Evolutionary conservation across 2,329 filamentous ascomycete genomes (phyloP).

Genomic region (Pseudocercospora musae): DNA sequence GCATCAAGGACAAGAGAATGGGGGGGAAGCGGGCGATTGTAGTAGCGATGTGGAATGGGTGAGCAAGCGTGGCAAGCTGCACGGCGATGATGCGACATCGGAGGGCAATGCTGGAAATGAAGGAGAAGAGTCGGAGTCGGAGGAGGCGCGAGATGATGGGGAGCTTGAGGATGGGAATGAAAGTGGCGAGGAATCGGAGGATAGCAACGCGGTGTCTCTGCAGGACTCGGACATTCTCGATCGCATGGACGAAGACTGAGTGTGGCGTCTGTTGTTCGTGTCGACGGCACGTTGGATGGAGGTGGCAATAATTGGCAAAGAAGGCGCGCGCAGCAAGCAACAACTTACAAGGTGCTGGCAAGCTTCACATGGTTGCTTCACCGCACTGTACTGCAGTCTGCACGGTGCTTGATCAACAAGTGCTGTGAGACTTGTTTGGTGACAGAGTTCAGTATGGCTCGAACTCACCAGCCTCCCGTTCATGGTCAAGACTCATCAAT

Average conservation of each 20-base stretch:
- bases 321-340: too few species aligned
- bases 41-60: constrained; percentile 9
- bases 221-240: constrained; percentile 31
- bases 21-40: background rate
- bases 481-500: background rate
- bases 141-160: constrained; percentile 8
- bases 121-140: constrained; percentile 7
- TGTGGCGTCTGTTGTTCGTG: too few species aligned
- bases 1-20: too few species aligned
- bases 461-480: constrained; percentile 2
- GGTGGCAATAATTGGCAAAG: background rate
- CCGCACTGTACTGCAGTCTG: too few species aligned
- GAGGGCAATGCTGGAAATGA: constrained; percentile 10
- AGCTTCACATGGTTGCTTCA: background rate
- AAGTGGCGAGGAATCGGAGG: constrained; percentile 17
- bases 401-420: background rate
- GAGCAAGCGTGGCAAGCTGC: constrained; percentile 19
- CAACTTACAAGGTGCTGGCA: too few species aligned
- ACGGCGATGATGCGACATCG: constrained; percentile 7
- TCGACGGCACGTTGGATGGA: background rate
- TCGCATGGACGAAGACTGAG: constrained; percentile 24
- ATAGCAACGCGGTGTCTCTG: constrained; percentile 25
- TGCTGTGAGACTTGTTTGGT: background rate
- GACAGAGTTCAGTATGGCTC: background rate
- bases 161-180: constrained; percentile 16